Evolutionary conservation across 805 yeast genomes (phyloP).

Genomic region (Cyberlindnera mississippiensis): DNA sequence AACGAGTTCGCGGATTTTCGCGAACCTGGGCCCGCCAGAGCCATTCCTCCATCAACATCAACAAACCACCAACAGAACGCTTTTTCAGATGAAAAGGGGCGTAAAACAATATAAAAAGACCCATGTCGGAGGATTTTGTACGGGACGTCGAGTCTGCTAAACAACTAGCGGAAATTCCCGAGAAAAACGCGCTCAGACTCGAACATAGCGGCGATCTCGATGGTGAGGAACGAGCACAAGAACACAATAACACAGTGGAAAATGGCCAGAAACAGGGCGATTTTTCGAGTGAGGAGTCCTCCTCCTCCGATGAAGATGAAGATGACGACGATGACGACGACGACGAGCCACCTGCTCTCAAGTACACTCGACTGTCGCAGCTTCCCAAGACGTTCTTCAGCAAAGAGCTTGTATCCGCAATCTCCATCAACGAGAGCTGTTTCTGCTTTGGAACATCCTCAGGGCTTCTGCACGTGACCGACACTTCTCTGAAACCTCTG

Average conservation of each 20-base stretch:
- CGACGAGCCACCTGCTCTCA: conserved; percentile 65
- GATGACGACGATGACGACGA: conserved; percentile 11
- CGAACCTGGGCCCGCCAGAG: no score
- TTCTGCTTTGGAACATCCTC: conserved; percentile 87
- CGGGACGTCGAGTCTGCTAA: background rate
- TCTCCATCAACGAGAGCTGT: conserved; percentile 53
- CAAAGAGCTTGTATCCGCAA: conserved; percentile 75
- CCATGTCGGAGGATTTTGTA: background rate
- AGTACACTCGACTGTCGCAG: conserved; percentile 64
- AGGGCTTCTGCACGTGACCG: conserved; percentile 70
- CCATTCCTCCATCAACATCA: no score
- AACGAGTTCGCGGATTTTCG: conserved; percentile 5
- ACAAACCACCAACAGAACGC: background rate
- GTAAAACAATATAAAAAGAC: background rate
- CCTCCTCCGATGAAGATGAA: conserved; percentile 4
- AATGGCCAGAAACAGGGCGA: no score
- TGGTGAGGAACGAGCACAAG: no score
- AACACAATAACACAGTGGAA: no score
- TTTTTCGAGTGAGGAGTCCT: no score
- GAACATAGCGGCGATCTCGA: no score
- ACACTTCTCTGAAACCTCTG: conserved; percentile 53
- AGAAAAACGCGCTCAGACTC: background rate
- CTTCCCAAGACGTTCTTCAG: conserved; percentile 69
- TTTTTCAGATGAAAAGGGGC: background rate
- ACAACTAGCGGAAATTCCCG: background rate